Evolutionary conservation across 1,139 yeast genomes (phyloP), one percentile per base, ranked within the genome.

Genomic region (Geotrichum phurueaensis): DNA sequence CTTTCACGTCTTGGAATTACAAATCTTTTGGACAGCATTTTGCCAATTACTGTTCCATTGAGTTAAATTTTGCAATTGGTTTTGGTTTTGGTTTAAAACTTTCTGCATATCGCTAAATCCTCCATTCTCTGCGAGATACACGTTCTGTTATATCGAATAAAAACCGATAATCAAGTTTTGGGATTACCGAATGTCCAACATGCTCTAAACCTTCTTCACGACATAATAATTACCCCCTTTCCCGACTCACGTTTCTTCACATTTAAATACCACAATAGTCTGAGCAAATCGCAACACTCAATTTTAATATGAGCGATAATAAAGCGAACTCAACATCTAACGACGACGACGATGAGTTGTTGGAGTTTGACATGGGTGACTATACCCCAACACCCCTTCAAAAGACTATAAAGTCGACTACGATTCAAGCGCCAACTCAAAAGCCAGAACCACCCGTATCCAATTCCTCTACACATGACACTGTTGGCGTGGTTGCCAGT

Each of bases 281-380:
- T 5, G 7, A 39, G 1, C 47, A 39, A 18, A 39, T n/a, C 20
- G 9, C 18, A 13, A 39, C n/a, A n/a, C 18, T 39, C 20, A n/a
- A n/a, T n/a, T 15, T 1, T 22, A 39, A 2, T 15, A 39, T 39
- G 47, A 15, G 20, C 20, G 20, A 39, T 18, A 39, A 39, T 39
- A 39, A 39, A 39, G n/a, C 47, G 18, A 13, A 7, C 7, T 5
- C 47, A 39, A 7, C 31, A 2, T 9, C 45, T 31, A 56, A 53
- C 10, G 62, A 59, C 31, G 52, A 54, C 12, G 63, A 61, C 23
- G 61, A 61, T 23, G 63, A 61, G 23, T 53, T 59, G 22, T 54
- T 61, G 25, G 63, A 61, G 50, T 61, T 61, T 48, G 54, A 59
- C 25, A 52, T 59, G 29, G 61, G 61, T 13, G 61, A 55, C 39